Conservation (phyloP, 495 filamentous ascomycete genomes). For the Penicillium pulvis region DNA sequence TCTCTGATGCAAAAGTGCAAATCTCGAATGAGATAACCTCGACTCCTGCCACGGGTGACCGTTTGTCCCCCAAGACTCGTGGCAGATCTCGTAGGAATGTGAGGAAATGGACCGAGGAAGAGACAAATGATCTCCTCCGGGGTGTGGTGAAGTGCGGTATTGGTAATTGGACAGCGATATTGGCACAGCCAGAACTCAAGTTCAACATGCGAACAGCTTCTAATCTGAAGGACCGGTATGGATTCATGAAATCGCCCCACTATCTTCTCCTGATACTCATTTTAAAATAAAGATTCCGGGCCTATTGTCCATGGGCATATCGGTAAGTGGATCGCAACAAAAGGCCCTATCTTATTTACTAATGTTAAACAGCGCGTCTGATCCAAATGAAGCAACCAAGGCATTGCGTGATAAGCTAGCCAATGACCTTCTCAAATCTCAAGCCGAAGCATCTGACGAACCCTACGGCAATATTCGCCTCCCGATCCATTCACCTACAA, state of each 20-base stretch:
- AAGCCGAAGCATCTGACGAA: conserved; percentile 30
- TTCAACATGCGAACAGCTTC: conserved; percentile 77
- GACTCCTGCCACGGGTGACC: conserved; percentile 25
- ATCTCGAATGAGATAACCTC: conserved; percentile 3
- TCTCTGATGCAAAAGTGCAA: conserved; percentile 3
- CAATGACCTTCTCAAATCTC: conserved; percentile 38
- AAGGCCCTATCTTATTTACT: conserved; percentile 2
- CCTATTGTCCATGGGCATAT: conserved; percentile 68
- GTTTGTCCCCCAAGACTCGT: conserved; percentile 42
- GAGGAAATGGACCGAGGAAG: conserved; percentile 79
- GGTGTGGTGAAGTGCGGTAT: conserved; percentile 82
- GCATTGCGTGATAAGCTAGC: conserved; percentile 43
- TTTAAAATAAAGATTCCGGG: conserved; percentile 57
- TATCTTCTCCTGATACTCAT: conserved; percentile 11
- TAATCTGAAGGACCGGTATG: conserved; percentile 80
- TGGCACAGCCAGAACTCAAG: conserved; percentile 69
- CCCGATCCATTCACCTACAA: conserved; percentile 18
- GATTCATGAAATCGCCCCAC: background rate
- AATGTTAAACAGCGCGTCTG: conserved; percentile 32
- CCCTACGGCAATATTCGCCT: conserved; percentile 29
- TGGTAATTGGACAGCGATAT: conserved; percentile 84
- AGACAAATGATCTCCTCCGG: conserved; percentile 73
- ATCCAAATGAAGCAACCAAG: conserved; percentile 51
- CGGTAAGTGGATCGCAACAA: conserved; percentile 27
- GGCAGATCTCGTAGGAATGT: conserved; percentile 50